These are phyloP conservation scores for Sugiyamaella xylanicola DNA, from an alignment of 1,139 yeast genomes.

Conservation along the genomic window DNA sequence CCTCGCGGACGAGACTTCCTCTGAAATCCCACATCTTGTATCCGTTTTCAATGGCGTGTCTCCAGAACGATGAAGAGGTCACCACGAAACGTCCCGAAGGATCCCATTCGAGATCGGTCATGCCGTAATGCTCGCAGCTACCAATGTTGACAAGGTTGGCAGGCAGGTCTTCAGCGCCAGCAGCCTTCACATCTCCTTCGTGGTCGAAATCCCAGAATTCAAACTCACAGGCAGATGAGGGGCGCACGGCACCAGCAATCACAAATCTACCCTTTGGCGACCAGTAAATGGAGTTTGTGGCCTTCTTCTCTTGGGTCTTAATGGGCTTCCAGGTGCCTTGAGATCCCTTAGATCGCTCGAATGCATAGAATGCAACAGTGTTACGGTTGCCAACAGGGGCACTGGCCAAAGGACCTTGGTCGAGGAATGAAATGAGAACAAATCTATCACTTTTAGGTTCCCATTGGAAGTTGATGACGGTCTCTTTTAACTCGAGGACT, in stretches of 20 bases:
- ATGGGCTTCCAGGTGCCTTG: constrained; percentile 61
- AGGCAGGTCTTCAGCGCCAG: constrained; percentile 49
- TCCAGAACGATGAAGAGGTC: constrained; percentile 86
- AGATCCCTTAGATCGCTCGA: constrained; percentile 57
- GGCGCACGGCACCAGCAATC: constrained; percentile 71
- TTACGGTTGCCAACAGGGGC: constrained; percentile 72
- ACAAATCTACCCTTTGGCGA: constrained; percentile 93
- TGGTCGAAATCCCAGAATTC: constrained; percentile 87
- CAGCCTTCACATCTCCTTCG: constrained; percentile 61
- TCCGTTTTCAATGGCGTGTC: constrained; percentile 86
- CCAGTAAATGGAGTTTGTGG: constrained; percentile 78
- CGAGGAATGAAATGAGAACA: constrained; percentile 63
- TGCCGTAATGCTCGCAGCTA: constrained; percentile 68
- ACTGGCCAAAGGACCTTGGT: constrained; percentile 37
- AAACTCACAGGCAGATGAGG: constrained; percentile 56
- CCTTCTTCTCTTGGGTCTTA: constrained; percentile 61
- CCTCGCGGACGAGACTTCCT: constrained; percentile 76
- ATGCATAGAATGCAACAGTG: constrained; percentile 77
- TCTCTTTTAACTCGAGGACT: constrained; percentile 88
- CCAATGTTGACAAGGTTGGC: constrained; percentile 67
- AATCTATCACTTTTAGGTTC: constrained; percentile 92
- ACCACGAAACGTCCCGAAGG: constrained; percentile 91
- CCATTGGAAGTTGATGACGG: constrained; percentile 89
- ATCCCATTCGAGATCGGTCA: constrained; percentile 91
- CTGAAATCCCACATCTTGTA: constrained; percentile 83